Percentiles rank a stretch among this genome's conserved stretches.
Evolutionary conservation across 169 alveolate genomes (phyloP).

Genomic region (Plasmodium malariae): DNA sequence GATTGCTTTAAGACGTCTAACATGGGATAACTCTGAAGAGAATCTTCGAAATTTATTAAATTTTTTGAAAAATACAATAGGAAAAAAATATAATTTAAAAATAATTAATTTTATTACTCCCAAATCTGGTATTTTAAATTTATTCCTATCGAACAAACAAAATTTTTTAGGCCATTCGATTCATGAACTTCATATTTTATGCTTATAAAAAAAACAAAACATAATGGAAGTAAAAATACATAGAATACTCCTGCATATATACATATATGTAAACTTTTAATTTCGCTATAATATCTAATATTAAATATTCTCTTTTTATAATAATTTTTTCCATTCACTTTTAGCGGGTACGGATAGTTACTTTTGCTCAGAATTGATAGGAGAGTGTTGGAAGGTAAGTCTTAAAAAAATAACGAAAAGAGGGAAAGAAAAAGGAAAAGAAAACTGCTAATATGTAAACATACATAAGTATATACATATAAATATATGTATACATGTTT

Average conservation of each 20-base stretch:
- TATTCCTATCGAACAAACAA: neutral
- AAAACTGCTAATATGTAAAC: neutral
- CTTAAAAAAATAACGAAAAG: neutral
- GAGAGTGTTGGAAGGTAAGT: constrained; percentile 64
- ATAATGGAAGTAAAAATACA: neutral
- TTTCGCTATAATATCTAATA: neutral
- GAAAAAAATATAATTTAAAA: constrained; percentile 50
- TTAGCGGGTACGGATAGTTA: constrained; percentile 20
- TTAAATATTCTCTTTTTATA: neutral
- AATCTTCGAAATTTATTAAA: constrained; percentile 39
- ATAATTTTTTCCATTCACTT: neutral
- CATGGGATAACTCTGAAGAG: constrained; percentile 66
- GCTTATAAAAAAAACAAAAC: neutral
- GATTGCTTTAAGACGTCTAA: constrained; percentile 47
- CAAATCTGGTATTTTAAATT: constrained; percentile 25
- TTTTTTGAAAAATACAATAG: constrained; percentile 57
- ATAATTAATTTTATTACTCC: constrained; percentile 46
- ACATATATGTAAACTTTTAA: neutral
- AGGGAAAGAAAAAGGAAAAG: neutral
- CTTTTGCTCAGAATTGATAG: constrained; percentile 68
- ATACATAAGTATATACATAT: neutral
- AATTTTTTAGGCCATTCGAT: neutral
- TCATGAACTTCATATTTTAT: neutral
- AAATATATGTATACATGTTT: neutral
- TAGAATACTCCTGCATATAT: neutral